Conservation (phyloP, 257 asterid genomes). For the Gentiana straminea region DNA sequence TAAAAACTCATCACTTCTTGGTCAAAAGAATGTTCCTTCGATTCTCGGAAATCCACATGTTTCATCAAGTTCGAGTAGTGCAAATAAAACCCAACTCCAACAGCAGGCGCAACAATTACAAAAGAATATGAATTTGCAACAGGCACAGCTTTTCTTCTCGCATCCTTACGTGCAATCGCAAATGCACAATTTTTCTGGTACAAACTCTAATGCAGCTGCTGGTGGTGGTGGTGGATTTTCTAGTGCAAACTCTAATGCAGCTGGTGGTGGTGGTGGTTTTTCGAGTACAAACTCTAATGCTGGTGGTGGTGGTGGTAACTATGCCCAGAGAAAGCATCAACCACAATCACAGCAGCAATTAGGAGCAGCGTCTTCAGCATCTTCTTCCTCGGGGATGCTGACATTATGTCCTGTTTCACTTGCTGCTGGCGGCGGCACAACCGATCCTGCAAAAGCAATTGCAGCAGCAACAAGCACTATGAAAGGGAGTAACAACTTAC, state of each 20-base stretch:
- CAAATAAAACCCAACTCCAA: slow-evolving; percentile 38
- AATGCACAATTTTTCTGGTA: slow-evolving; percentile 29
- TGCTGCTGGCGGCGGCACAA: slow-evolving; percentile 32
- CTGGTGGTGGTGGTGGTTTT: slow-evolving; percentile 33
- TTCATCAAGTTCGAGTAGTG: slow-evolving; percentile 31
- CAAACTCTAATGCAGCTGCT: slow-evolving; percentile 28
- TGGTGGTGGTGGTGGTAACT: slow-evolving; percentile 40
- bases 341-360: slow-evolving; percentile 40
- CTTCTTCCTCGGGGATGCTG: slow-evolving; percentile 39
- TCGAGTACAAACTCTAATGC: slow-evolving; percentile 22
- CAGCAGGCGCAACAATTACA: slow-evolving; percentile 33
- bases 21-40: slow-evolving; percentile 40
- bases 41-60: slow-evolving; percentile 60
- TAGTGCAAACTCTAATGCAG: slow-evolving; percentile 21
- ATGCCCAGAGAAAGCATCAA: slow-evolving; percentile 34
- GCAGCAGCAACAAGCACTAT: slow-evolving; percentile 44
- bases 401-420: slow-evolving; percentile 35
- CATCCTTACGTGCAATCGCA: slow-evolving; percentile 50
- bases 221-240: slow-evolving; percentile 28
- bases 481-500: slow-evolving; percentile 37
- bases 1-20: slow-evolving; percentile 54
- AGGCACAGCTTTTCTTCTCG: slow-evolving; percentile 39
- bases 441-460: slow-evolving; percentile 85
- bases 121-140: slow-evolving; percentile 31
- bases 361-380: slow-evolving; percentile 18